A percentile compares a stretch with the other conserved stretches of the same genome.
Evolutionary conservation across 2,329 filamentous ascomycete species (phyloP).

Genomic region (Colletotrichum incanum): DNA sequence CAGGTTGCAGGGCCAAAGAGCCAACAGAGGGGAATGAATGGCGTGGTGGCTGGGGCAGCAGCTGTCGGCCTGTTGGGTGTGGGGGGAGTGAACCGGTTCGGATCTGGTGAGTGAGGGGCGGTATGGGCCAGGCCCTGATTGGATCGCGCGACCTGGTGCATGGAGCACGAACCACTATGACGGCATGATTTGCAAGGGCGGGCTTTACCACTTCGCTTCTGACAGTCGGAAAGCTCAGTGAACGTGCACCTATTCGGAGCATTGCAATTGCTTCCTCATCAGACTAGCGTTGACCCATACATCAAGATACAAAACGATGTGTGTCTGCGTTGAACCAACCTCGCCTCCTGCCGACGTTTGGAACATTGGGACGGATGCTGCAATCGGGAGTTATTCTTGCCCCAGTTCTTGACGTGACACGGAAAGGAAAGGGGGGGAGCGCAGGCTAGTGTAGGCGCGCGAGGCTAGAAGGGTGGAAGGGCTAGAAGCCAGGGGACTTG

Average conservation of each 20-base stretch:
- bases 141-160: background rate
- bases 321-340: background rate
- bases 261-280: background rate
- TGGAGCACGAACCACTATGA: slow-evolving; percentile 22
- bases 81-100: background rate
- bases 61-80: background rate
- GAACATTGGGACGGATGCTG: background rate
- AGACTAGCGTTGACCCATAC: background rate
- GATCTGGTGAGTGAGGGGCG: background rate
- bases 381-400: no score
- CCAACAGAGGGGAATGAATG: background rate
- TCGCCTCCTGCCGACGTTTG: background rate
- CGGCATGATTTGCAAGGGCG: slow-evolving; percentile 1
- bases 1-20: background rate
- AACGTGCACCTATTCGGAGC: background rate
- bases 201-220: background rate
- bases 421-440: no score
- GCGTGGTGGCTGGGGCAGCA: background rate
- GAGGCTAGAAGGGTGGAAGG: no score
- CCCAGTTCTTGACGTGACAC: no score
- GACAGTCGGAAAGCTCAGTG: background rate
- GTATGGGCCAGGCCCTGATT: background rate
- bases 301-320: background rate
- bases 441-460: no score
- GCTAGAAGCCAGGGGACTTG: no score